Base-by-base conservation (phyloP, 345 rosid genomes). In the Aquilaria yunnanensis region DNA sequence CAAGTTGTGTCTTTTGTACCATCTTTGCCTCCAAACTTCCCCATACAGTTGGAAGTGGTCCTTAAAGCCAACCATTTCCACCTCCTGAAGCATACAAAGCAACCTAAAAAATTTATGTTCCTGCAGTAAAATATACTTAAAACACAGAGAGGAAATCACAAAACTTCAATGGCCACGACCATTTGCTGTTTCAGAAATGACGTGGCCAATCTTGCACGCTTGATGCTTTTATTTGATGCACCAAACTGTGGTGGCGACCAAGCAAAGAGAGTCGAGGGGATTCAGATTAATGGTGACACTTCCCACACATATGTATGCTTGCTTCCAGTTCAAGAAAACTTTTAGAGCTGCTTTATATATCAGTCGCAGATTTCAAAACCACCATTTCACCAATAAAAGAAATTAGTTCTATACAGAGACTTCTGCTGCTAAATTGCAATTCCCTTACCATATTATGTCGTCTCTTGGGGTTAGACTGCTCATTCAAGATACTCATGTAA, bases 231-330 rank as follows among this genome's bases (percentile, higher is more conserved):
- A 34, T 47, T 32, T 34, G 16, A 23, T 11, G 62, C 76, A 78
- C 82, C 77, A 76, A 76, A 75, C 69, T 47, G 46, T 59, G 62
- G 72, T 82, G 72, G 72, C 87, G 84, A 75, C 82, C 12, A 82
- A 79, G 87, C 69, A 56, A 82, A 82, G 87, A 68, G 80, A 76
- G 14, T 32, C 10, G 62, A 32, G 54, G 14, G 13, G 14, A 37
- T 5, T 37, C 43, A 37, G 43, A 37, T 37, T 9, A 37, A 37
- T 37, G 43, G 43, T 0, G 43, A 37, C 43, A 37, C 43, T 5
- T 37, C 43, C 1, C 43, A 37, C 7, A 37, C 10, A 51, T 57
- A 48, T 55, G 53, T 29, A 77, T 62, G 79, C 88, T 80, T 77
- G 30, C 29, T 67, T 70, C 66, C 70, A 58, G 71, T 79, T 56